phyloP scores from a whole-genome alignment of 2,329 filamentous ascomycete genomes.

The Seiridium cupressi region DNA sequence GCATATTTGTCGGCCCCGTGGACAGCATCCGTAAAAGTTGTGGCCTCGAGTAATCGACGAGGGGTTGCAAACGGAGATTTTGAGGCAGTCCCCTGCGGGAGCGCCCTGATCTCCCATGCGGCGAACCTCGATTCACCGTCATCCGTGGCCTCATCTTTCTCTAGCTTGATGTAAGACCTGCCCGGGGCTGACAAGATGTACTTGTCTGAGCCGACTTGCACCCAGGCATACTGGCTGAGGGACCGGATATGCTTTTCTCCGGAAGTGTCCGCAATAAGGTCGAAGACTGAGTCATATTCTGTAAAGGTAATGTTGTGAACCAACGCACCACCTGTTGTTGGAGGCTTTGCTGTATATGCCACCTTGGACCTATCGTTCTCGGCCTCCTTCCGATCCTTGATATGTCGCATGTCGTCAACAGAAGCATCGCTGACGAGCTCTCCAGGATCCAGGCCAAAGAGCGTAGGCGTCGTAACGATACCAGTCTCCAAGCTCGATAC shows the following conservation, averaged over 20 bases:
- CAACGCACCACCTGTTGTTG: background rate
- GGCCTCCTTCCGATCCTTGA: conserved; percentile 47
- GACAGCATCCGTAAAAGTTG: conserved; percentile 72
- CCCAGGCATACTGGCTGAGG: conserved; percentile 78
- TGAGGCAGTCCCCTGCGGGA: conserved; percentile 36
- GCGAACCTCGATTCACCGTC: conserved; percentile 32
- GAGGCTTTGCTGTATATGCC: conserved; percentile 9
- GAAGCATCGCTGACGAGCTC: conserved; percentile 70
- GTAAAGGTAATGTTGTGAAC: conserved; percentile 68
- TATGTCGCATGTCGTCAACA: conserved; percentile 56
- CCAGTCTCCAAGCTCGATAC: conserved; percentile 82
- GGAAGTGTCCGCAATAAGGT: conserved; percentile 80
- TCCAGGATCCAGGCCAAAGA: conserved; percentile 87
- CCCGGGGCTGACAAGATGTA: conserved; percentile 69
- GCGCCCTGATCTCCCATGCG: conserved; percentile 47
- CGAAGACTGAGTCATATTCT: conserved; percentile 89
- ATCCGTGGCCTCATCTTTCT: conserved; percentile 32
- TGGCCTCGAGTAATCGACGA: conserved; percentile 62
- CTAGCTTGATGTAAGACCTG: conserved; percentile 60
- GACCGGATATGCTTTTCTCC: conserved; percentile 75
- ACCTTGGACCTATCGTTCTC: conserved; percentile 34
- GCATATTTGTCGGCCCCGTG: conserved; percentile 85
- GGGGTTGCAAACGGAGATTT: conserved; percentile 68
- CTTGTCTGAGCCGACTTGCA: conserved; percentile 66
- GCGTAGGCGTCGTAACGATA: conserved; percentile 84